Evolutionary conservation across 192 early-diverging fungal species (phyloP), one percentile per base, ranked within the genome.

Genomic region (Spizellomyces punctatus): DNA sequence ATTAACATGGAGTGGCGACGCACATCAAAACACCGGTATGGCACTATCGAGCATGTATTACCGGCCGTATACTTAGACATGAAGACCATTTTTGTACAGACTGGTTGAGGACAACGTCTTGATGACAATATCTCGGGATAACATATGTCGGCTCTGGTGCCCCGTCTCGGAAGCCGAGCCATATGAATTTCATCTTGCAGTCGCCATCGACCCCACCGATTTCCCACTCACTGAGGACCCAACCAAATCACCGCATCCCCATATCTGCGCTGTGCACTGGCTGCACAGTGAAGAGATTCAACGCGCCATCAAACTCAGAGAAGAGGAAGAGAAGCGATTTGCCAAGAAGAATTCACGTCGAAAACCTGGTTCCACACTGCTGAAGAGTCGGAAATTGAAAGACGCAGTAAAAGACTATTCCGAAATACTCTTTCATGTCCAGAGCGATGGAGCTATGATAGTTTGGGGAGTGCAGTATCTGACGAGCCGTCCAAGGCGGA

Each of bases 381-480:
- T 64, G 65, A 76, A 59, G 68, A 76, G 47, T 75, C 86, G 83
- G 45, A 86, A 80, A 60, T 64, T 93, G 46, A 76, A 77, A 52
- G 87, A 90, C 43, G 69, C 89, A 17, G 59, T 90, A 21, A 83
- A 81, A 57, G 93, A 93, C 42, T 91, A 90, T 36, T 86, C 92
- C 0, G 93, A 94, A 68, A 78, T 94, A 45, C 77, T 94, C 16
- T 92, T 93, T 71, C 88, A 90, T 60, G 73, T 94, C 22, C 81
- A 85, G 63, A 58, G 75, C 27, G 89, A 92, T 69, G 93, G 93
- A 4, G 84, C 89, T 3, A 79, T 93, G 72, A 77, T 86, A 14
- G 83, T 94, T 22, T 94, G 92, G 93, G 93, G 91, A 8, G 76
- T 94, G 27, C 87, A 92, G 79, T 71, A 89, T 72, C 69, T 94